Evolutionary conservation across 2,329 filamentous ascomycete genomes (phyloP).

Genomic region (Neonectria ditissima): DNA sequence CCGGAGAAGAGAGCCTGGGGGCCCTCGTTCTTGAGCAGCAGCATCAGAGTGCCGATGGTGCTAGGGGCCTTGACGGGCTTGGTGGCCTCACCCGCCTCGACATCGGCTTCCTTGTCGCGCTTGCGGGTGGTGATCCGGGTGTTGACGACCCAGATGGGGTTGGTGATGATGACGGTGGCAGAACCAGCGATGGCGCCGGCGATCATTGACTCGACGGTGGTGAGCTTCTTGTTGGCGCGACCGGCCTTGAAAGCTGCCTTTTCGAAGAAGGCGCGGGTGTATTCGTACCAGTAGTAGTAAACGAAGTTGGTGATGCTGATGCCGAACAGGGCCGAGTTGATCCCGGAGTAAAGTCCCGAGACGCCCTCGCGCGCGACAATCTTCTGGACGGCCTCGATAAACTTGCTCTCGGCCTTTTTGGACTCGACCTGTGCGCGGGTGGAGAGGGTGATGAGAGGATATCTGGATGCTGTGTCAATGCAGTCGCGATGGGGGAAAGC

Average conservation of each 20-base stretch:
- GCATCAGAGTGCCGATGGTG: conserved; percentile 84
- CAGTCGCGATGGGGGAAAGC: conserved; percentile 8
- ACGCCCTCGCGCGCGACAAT: conserved; percentile 95
- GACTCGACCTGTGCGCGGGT: conserved; percentile 98
- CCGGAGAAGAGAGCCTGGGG: conserved; percentile 88
- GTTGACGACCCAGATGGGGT: conserved; percentile 99
- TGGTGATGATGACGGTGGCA: conserved; percentile 94
- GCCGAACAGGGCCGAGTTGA: conserved; percentile 94
- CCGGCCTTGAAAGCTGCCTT: conserved; percentile 78
- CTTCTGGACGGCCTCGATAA: conserved; percentile 82
- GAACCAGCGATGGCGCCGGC: conserved; percentile 93
- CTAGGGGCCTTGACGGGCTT: conserved; percentile 67
- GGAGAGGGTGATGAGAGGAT: conserved; percentile 96
- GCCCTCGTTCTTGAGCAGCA: conserved; percentile 86
- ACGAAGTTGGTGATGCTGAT: conserved; percentile 99
- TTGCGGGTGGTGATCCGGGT: conserved; percentile 96
- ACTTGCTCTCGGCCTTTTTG: conserved; percentile 87
- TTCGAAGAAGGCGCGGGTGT: conserved; percentile 90
- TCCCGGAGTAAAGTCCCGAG: conserved; percentile 87
- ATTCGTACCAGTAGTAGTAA: conserved; percentile 99
- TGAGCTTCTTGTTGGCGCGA: conserved; percentile 83
- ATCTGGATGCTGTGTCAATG: conserved; percentile 63
- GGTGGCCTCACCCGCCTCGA: conserved; percentile 53
- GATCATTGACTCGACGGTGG: conserved; percentile 92
- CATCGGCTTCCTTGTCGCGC: conserved; percentile 61